Percentiles rank a stretch among this genome's conserved stretches.
Evolutionary conservation across 208 protist species (phyloP).

Genomic region (Polymyxa betae): DNA sequence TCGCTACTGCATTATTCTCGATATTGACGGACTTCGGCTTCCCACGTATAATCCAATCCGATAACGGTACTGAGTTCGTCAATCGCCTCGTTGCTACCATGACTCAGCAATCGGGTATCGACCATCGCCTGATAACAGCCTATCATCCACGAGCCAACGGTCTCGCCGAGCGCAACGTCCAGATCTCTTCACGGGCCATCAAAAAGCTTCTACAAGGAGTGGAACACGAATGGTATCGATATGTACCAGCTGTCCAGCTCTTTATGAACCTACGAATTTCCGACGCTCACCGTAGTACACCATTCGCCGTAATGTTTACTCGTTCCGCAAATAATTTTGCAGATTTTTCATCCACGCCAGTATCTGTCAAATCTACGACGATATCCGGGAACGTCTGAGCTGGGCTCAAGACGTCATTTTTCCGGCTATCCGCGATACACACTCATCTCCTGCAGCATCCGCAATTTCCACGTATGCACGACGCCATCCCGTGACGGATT

Average conservation of each 20-base stretch:
- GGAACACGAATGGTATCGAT: too few species aligned
- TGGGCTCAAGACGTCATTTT: conserved; percentile 18
- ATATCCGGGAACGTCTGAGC: not conserved
- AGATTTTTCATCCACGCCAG: not conserved
- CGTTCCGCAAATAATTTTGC: not conserved
- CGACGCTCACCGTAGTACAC: not conserved
- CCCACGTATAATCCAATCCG: too few species aligned
- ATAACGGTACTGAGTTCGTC: too few species aligned
- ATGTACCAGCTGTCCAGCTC: not conserved
- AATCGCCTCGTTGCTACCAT: too few species aligned
- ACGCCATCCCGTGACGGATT: not conserved
- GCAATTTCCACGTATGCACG: not conserved
- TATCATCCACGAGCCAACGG: too few species aligned
- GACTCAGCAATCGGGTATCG: too few species aligned
- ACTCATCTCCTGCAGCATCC: not conserved
- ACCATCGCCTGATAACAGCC: too few species aligned
- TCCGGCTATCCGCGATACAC: not conserved
- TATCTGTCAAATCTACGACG: not conserved
- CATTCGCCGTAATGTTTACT: not conserved
- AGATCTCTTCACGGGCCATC: too few species aligned
- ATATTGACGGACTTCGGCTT: too few species aligned
- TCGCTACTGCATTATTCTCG: too few species aligned
- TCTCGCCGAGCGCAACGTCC: too few species aligned
- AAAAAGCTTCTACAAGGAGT: too few species aligned
- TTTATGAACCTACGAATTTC: not conserved